Base-by-base conservation (phyloP, 2,329 filamentous ascomycete genomes). In the Pyricularia pennisetigena region DNA sequence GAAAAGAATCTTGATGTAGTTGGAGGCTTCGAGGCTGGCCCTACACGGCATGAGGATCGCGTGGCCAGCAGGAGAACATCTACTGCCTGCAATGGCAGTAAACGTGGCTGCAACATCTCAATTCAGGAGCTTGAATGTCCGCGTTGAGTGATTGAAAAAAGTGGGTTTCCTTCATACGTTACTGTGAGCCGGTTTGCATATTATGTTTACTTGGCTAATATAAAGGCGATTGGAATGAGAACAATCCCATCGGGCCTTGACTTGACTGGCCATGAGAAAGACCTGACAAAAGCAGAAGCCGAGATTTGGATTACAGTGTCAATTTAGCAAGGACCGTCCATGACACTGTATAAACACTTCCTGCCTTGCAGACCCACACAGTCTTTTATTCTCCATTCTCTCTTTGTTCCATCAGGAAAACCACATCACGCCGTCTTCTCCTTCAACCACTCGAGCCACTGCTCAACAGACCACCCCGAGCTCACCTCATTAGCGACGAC, bases 401-500 rank as follows among this genome's bases (percentile, higher is more conserved):
- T 20, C 35, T 41, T 32, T 9, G 30, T 32, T 32, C n/a, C 30
- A 32, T 32, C 30, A 4, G 9, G 30, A 32, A 4, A 32, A 32
- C 30, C 30, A 32, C 30, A 32, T 64, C 68, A 85, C 66, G 78
- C 79, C 23, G 85, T 76, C 69, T 82, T 86, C 78, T 85, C 83
- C 35, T 83, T 82, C 76, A 97, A 78, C 90, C 90, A 97, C 78
- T 93, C 89, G 75, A 89, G 84, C 94, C 94, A 98, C 79, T 97
- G 90, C 69, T 91, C 87, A 72, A 83, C 83, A 0, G 85, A 89
- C 86, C 93, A 97, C 28, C 88, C 85, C 69, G 90, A 94, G 71
- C 88, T 90, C 72, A 97, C 91, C 66, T 90, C 87, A 71, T 86
- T 87, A 74, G 91, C 91, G 66, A 96, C 89, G 28, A 96, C 86